A percentile compares a stretch with the other conserved stretches of the same genome.
These are phyloP conservation scores for Microdochium trichocladiopsis DNA, from an alignment of 2,329 filamentous ascomycete species.

Conservation along the genomic window DNA sequence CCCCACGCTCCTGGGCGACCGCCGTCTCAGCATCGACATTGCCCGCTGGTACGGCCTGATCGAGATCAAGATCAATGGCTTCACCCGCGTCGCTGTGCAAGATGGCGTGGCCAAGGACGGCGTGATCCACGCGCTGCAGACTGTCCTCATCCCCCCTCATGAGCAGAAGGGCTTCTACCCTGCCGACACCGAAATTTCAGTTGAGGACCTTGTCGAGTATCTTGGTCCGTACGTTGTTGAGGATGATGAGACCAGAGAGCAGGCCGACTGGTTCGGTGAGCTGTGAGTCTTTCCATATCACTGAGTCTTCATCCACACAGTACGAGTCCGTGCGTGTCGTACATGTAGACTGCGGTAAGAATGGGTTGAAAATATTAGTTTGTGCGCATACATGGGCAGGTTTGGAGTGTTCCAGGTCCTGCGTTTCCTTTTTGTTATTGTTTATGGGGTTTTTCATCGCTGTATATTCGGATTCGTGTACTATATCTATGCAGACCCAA, in stretches of 20 bases:
- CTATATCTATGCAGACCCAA: too few relatives aligned
- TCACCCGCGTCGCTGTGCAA: conserved; percentile 54
- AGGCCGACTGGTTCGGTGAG: conserved; percentile 8
- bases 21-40: conserved; percentile 65
- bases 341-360: too few relatives aligned
- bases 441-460: too few relatives aligned
- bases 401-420: too few relatives aligned
- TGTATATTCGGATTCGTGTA: too few relatives aligned
- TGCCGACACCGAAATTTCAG: conserved; percentile 39
- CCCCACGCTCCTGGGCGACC: conserved; percentile 62
- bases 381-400: too few relatives aligned
- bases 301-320: too few relatives aligned
- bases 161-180: conserved; percentile 27
- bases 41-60: conserved; percentile 60
- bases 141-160: conserved; percentile 71
- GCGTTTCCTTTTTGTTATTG: too few relatives aligned
- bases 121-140: conserved; percentile 70
- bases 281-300: conserved; percentile 4
- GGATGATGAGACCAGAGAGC: conserved; percentile 5
- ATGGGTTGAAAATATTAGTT: too few relatives aligned
- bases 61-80: conserved; percentile 69
- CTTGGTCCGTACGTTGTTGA: conserved; percentile 35
- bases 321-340: too few relatives aligned
- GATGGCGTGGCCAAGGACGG: conserved; percentile 74
- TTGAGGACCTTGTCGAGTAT: conserved; percentile 55